A percentile compares a stretch with the other conserved stretches of the same genome.
phyloP scores from a whole-genome alignment of 2,329 filamentous ascomycete genomes.

The Aspergillus neotritici region DNA sequence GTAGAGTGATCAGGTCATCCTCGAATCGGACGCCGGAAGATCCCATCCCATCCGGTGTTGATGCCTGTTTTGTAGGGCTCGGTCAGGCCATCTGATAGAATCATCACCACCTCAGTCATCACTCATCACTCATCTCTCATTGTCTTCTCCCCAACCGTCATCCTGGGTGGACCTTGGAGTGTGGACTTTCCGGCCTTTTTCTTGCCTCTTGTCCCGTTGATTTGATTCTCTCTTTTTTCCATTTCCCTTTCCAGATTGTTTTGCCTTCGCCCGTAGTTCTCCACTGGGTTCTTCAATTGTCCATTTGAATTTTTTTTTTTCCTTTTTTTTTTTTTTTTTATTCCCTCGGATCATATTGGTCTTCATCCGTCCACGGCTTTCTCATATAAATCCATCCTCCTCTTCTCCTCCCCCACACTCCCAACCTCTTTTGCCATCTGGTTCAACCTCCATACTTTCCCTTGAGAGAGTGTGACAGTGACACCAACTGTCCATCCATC shows the following conservation, averaged over 20 bases:
- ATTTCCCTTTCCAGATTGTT: background rate
- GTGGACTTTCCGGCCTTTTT: background rate
- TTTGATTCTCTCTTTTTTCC: conserved; percentile 1
- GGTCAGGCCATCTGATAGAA: no score
- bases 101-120: conserved; percentile 2
- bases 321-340: conserved; percentile 6
- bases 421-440: background rate
- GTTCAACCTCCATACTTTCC: conserved; percentile 2
- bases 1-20: no score
- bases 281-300: conserved; percentile 7
- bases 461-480: background rate
- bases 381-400: background rate
- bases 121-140: no score
- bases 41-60: no score
- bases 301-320: background rate
- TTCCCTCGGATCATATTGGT: conserved; percentile 7
- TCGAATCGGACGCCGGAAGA: no score
- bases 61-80: no score
- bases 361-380: background rate
- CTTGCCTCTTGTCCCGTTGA: background rate
- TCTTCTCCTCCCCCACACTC: conserved; percentile 11
- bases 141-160: background rate
- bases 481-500: no score
- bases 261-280: background rate
- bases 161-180: no score